Base-by-base conservation (phyloP, 1,139 yeast species). In the Suhomyces panamericanus region DNA sequence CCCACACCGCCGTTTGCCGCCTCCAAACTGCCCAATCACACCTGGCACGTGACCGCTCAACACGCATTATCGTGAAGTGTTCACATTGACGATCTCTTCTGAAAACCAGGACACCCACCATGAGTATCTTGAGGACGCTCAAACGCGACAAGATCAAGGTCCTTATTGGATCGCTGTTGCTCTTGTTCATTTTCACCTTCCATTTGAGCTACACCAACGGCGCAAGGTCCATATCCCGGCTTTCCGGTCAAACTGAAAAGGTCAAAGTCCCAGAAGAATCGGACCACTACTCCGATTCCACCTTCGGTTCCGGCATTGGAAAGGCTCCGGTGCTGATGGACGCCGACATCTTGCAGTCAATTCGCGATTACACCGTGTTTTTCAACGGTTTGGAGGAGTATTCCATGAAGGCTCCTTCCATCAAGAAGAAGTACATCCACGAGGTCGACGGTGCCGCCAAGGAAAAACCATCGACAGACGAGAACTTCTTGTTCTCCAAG, bases 371-470 rank as follows among this genome's bases (percentile, higher is more conserved):
- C 42, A 51, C 63, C 0, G 57, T 62, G 2, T 71, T 72, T 48
- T 70, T 72, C 52, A 49, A 67, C 29, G 64, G 55, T 14, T 42
- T 71, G 47, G 67, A 67, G 33, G 49, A 59, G 13, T 70, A 53
- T 47, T 55, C 56, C 10, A 62, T 68, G 11, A 49, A 57, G 12
- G 53, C 67, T 1, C 66, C 64, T 3, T 64, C 73, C 9, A 53
- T 73, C 38, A 74, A 73, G 50, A 67, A 49, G 35, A 61, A 64
- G 33, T 73, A 72, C 54, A 63, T 60, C 40, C 50, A 55, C 1
- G 42, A 46, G 13, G 37, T 36, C 31, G 65, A 56, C 17, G 44
- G 44, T 2, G 60, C 62, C 41, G 77, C 77, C 6, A 56, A 51
- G 38, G 76, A 72, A 47, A 41, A 56, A 16, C 66, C 65, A 42